These are phyloP conservation scores for Neurospora sp. DNA, from an alignment of 495 filamentous ascomycete genomes.

Conservation along the genomic window DNA sequence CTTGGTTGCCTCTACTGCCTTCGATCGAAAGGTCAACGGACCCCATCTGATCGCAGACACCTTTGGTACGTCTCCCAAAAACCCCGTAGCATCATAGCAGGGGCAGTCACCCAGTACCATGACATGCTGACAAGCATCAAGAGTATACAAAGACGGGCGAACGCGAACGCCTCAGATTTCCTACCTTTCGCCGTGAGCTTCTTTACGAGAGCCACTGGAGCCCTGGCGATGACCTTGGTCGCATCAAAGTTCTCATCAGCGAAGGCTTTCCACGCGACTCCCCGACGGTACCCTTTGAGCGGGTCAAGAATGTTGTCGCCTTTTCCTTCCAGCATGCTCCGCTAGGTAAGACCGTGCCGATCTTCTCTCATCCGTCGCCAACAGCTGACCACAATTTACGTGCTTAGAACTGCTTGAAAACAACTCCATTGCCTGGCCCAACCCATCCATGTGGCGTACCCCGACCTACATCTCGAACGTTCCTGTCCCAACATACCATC, in stretches of 20 bases:
- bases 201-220: slow-evolving; percentile 63
- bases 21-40: slow-evolving; percentile 47
- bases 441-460: slow-evolving; percentile 59
- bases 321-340: slow-evolving; percentile 88
- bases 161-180: slow-evolving; percentile 57
- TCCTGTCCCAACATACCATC: slow-evolving; percentile 29
- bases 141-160: slow-evolving; percentile 55
- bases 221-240: slow-evolving; percentile 57
- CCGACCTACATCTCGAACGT: slow-evolving; percentile 23
- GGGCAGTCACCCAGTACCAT: neutral
- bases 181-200: slow-evolving; percentile 60
- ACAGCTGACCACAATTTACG: neutral
- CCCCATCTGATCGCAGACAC: slow-evolving; percentile 44
- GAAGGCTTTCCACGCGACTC: slow-evolving; percentile 55
- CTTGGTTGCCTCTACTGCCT: slow-evolving; percentile 48
- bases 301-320: slow-evolving; percentile 60
- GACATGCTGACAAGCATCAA: slow-evolving; percentile 13
- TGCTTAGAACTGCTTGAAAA: slow-evolving; percentile 56
- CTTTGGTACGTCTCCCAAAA: slow-evolving; percentile 28
- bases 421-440: slow-evolving; percentile 75
- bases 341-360: slow-evolving; percentile 40
- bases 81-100: neutral
- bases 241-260: slow-evolving; percentile 68
- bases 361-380: neutral
- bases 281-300: slow-evolving; percentile 46